Conservation (phyloP, 495 filamentous ascomycete genomes). For the Immersiella caudata region DNA sequence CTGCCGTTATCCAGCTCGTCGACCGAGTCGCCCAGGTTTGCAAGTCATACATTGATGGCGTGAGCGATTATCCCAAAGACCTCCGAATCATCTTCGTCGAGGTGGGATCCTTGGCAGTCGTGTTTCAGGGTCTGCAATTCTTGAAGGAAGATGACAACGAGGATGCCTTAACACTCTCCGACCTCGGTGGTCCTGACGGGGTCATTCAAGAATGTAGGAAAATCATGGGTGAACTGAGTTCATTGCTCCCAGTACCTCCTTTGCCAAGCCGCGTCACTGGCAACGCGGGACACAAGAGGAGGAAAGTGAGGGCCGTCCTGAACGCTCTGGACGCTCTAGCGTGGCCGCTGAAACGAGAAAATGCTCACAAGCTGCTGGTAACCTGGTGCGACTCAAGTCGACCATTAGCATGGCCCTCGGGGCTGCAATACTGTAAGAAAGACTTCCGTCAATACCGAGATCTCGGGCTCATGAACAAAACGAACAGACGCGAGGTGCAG, state of each 20-base stretch:
- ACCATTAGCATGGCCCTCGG: slow-evolving; percentile 23
- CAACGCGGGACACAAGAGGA: slow-evolving; percentile 10
- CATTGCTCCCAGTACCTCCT: no score
- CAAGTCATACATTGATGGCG: slow-evolving; percentile 21
- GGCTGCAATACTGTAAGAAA: not conserved
- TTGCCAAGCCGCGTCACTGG: no score
- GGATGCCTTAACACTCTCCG: no score
- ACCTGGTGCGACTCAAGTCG: slow-evolving; percentile 21
- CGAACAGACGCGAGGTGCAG: no score
- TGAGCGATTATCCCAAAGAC: slow-evolving; percentile 15
- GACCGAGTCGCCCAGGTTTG: slow-evolving; percentile 13
- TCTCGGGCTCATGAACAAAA: no score
- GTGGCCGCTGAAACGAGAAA: slow-evolving; percentile 22
- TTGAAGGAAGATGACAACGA: not conserved
- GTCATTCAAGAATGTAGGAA: no score
- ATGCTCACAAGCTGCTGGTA: slow-evolving; percentile 21
- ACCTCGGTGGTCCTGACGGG: no score
- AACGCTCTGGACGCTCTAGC: slow-evolving; percentile 8
- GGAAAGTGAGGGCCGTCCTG: no score
- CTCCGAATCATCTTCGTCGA: slow-evolving; percentile 25
- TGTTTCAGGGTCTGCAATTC: slow-evolving; percentile 12
- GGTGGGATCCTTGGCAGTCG: not conserved
- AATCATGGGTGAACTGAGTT: no score
- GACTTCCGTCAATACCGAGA: not conserved
- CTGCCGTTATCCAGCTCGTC: slow-evolving; percentile 14